Base-by-base conservation (phyloP, 768 basidiomycete species). In the Kondoa malvinella region DNA sequence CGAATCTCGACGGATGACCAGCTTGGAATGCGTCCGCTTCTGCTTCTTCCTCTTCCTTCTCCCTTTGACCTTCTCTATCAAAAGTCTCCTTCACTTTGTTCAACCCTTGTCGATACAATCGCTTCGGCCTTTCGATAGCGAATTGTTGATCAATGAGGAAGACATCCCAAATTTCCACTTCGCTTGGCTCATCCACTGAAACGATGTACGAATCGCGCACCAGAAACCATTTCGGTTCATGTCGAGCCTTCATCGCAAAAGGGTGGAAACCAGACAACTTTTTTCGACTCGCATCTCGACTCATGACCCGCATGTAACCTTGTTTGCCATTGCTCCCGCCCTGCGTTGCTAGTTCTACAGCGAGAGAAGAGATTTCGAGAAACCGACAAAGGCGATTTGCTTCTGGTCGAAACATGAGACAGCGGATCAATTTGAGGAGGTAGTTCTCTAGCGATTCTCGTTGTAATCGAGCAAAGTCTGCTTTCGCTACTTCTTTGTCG, bases 401-500 rank as follows among this genome's bases (percentile, higher is more conserved):
- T 26, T 90, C 85, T 0, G 92, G 89, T 73, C 92, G 89, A 77
- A 94, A 95, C 88, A 97, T 95, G 92, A 94, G 62, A 29, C 34
- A 26, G 62, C 87, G 85, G 68, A 95, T 91, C 16, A 99, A 81
- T 56, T 83, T 83, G 32, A 97, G 82, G 1, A 97, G 81, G 76
- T 99, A 99, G 61, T 83, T 85, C 78, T 97, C 92, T 27, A 99
- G 75, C 1, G 82, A 83, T 74, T 88, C 84, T 57, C 94, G 82
- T 76, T 94, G 89, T 57, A 86, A 77, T 63, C 86, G 82, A 14
- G 91, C 88, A 73, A 91, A 92, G 58, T 90, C 87, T 1, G 84
- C 81, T 61, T 83, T 83, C 3, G 82, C 82, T 25, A 84, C 73
- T 8, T 83, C 59, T 77, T 25, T 64, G 57, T 31, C 75, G 1